These are phyloP conservation scores for Nemania bipapillata DNA, from an alignment of 2,329 filamentous ascomycete species.

Conservation along the genomic window DNA sequence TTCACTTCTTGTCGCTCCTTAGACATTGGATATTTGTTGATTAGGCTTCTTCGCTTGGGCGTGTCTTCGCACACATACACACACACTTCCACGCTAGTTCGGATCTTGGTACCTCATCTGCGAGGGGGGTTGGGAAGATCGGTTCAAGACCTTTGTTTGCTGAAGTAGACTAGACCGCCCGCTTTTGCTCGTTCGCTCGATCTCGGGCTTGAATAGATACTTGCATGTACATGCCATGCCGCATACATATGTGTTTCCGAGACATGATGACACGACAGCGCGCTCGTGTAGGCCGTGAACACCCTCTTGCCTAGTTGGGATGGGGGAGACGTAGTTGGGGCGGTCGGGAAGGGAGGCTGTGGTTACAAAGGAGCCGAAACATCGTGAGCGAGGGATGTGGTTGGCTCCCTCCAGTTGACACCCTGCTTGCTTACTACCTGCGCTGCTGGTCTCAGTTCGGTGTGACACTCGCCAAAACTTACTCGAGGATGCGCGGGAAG, in stretches of 20 bases:
- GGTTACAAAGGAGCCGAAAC: constrained; percentile 10
- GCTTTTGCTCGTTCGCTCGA: neutral
- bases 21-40: neutral
- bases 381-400: neutral
- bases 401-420: constrained; percentile 5
- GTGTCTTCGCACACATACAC: neutral
- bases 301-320: neutral
- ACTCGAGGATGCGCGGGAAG: neutral
- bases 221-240: too few relatives aligned
- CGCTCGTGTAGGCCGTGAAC: neutral
- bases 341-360: neutral
- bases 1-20: constrained; percentile 36
- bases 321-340: neutral
- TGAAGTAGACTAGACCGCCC: neutral
- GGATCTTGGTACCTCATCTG: neutral
- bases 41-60: neutral
- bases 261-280: neutral
- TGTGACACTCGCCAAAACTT: constrained; percentile 25
- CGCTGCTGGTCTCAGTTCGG: constrained; percentile 5
- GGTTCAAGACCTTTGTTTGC: neutral
- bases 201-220: neutral
- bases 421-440: neutral
- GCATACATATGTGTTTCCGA: neutral
- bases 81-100: neutral
- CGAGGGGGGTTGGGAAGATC: neutral